phyloP scores from a whole-genome alignment of 371 early-diverging fungal genomes.

The Rhizopus microsporus region DNA sequence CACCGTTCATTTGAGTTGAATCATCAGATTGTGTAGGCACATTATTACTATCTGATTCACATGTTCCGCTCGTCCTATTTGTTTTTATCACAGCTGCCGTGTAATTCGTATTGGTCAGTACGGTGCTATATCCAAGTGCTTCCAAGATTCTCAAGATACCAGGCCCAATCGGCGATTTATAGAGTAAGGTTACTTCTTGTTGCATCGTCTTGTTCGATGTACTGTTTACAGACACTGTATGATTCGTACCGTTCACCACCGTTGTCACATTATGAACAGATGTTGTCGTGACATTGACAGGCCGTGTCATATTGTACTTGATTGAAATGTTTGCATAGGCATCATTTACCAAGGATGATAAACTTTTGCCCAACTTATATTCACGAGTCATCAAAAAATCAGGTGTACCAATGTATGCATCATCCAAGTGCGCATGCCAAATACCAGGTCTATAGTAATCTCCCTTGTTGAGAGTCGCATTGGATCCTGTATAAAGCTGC shows the following conservation, averaged over 20 bases:
- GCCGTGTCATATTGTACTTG: conserved; percentile 12
- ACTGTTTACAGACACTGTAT: neutral
- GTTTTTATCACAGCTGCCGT: conserved; percentile 14
- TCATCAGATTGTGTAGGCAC: conserved; percentile 4
- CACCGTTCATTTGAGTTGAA: neutral
- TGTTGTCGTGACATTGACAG: conserved; percentile 2
- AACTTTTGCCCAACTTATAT: conserved; percentile 16
- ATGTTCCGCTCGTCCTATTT: conserved; percentile 7
- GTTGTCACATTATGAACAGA: conserved; percentile 10
- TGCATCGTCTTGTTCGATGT: conserved; percentile 1
- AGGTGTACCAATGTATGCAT: conserved; percentile 17
- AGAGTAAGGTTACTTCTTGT: conserved; percentile 1
- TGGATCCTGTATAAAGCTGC: conserved; percentile 17
- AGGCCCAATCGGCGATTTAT: conserved; percentile 36
- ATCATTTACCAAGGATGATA: conserved; percentile 16
- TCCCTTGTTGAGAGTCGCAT: neutral
- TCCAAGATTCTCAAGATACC: conserved; percentile 39
- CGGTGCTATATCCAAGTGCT: conserved; percentile 39
- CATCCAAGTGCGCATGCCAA: conserved; percentile 26
- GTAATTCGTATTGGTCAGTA: conserved; percentile 33
- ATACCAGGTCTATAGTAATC: conserved; percentile 23
- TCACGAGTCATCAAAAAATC: conserved; percentile 29
- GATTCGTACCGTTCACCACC: conserved; percentile 12
- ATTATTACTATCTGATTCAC: conserved; percentile 11
- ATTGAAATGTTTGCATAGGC: conserved; percentile 18